A percentile compares a stretch with the other conserved stretches of the same genome.
These are phyloP conservation scores for Alternaria angustiovoidea DNA, from an alignment of 2,329 filamentous ascomycete species.

Conservation along the genomic window DNA sequence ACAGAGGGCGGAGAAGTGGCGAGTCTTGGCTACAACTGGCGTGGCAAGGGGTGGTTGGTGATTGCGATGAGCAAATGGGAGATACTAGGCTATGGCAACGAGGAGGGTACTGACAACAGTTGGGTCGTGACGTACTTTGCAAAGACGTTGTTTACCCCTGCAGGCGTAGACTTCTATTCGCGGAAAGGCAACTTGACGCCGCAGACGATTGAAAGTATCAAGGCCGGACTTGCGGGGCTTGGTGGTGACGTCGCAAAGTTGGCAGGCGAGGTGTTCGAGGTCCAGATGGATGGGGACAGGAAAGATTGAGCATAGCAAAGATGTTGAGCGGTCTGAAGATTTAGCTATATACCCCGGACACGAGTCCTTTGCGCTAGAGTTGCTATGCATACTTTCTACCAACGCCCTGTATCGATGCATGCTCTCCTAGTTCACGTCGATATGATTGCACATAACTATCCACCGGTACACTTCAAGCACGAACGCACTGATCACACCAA, in stretches of 20 bases:
- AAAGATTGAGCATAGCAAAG: slow-evolving; percentile 13
- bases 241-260: slow-evolving; percentile 63
- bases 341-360: slow-evolving; percentile 21
- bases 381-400: neutral
- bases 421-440: neutral
- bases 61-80: slow-evolving; percentile 83
- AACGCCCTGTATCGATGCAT: neutral
- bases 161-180: slow-evolving; percentile 81
- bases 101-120: slow-evolving; percentile 55
- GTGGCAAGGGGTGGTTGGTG: slow-evolving; percentile 76
- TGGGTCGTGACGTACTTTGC: slow-evolving; percentile 89
- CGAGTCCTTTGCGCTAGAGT: slow-evolving; percentile 2
- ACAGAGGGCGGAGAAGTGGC: slow-evolving; percentile 55
- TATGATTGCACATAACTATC: neutral
- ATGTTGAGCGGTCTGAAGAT: neutral
- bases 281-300: slow-evolving; percentile 41
- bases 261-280: slow-evolving; percentile 58
- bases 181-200: slow-evolving; percentile 65
- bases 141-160: slow-evolving; percentile 82
- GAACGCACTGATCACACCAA: neutral
- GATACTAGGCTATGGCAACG: slow-evolving; percentile 76
- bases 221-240: slow-evolving; percentile 62
- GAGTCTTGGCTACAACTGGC: slow-evolving; percentile 66
- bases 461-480: neutral
- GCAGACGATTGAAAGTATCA: slow-evolving; percentile 65